Conservation (phyloP, 2,329 filamentous ascomycete species). For the Aspergillus sergii region DNA sequence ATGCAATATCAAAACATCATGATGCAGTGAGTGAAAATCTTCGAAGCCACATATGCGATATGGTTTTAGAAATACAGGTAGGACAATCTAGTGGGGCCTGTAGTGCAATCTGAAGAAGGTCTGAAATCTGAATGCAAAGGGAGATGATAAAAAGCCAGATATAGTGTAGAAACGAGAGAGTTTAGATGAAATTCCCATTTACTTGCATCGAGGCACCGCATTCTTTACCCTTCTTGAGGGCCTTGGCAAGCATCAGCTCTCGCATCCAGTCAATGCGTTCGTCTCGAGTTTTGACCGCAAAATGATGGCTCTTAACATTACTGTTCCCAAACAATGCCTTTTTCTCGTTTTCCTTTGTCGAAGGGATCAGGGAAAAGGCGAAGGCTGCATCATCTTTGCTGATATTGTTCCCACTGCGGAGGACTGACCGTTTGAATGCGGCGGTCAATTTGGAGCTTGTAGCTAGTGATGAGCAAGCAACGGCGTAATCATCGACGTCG, state of each 20-base stretch:
- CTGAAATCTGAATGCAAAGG: background rate
- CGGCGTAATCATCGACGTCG: conserved; percentile 55
- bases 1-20: conserved; percentile 2
- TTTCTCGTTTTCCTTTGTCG: conserved; percentile 50
- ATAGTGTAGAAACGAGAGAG: background rate
- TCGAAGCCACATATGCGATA: background rate
- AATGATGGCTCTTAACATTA: conserved; percentile 82
- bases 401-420: conserved; percentile 39
- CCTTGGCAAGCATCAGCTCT: conserved; percentile 50
- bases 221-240: conserved; percentile 35
- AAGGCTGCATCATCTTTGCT: conserved; percentile 37
- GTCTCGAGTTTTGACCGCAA: conserved; percentile 82
- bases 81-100: background rate
- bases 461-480: conserved; percentile 70
- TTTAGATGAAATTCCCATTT: conserved; percentile 35
- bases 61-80: background rate
- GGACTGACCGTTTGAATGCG: conserved; percentile 69
- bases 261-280: conserved; percentile 88
- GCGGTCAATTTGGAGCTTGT: conserved; percentile 80
- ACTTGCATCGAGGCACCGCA: conserved; percentile 30
- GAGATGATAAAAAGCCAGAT: background rate
- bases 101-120: background rate
- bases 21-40: conserved; percentile 2
- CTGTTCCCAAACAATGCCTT: conserved; percentile 47
- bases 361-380: conserved; percentile 46